Evolutionary conservation across 139 green algal genomes (phyloP).

Genomic region (Yamagishiella unicocca): DNA sequence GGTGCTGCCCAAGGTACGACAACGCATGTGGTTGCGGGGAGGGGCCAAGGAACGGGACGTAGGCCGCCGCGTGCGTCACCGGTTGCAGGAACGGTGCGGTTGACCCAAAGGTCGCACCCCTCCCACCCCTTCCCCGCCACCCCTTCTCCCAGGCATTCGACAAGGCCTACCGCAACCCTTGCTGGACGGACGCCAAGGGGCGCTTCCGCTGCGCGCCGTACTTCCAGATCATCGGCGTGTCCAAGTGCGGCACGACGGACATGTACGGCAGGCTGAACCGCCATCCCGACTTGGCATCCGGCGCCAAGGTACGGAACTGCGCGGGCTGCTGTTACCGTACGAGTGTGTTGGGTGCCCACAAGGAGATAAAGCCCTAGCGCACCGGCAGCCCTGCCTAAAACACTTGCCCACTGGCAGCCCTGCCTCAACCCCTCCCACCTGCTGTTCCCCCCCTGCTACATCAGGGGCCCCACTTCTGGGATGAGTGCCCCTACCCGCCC

Average conservation of each 20-base stretch:
- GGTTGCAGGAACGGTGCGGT: too few relatives aligned
- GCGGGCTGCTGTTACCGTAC: too few relatives aligned
- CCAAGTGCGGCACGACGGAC: constrained; percentile 75
- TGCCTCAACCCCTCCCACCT: too few relatives aligned
- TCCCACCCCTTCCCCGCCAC: neutral
- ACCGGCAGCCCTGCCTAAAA: too few relatives aligned
- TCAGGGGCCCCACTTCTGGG: constrained; percentile 45
- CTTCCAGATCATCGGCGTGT: constrained; percentile 67
- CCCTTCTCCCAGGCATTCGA: constrained; percentile 6
- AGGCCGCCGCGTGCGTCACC: too few relatives aligned
- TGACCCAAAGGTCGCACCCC: too few relatives aligned
- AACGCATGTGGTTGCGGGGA: neutral
- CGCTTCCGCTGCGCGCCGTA: constrained; percentile 65
- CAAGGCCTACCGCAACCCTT: constrained; percentile 55
- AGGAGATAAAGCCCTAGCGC: too few relatives aligned
- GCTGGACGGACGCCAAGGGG: constrained; percentile 50
- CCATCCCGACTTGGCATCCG: constrained; percentile 55
- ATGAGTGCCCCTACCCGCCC: constrained; percentile 66
- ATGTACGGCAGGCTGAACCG: constrained; percentile 64
- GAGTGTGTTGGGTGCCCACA: too few relatives aligned
- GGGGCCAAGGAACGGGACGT: neutral
- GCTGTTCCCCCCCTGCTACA: too few relatives aligned
- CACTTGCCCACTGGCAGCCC: too few relatives aligned
- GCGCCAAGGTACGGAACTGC: constrained; percentile 63
- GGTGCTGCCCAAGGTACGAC: constrained; percentile 39